These are phyloP conservation scores for Colletotrichum lupini DNA, from an alignment of 2,329 filamentous ascomycete species.

Conservation along the genomic window DNA sequence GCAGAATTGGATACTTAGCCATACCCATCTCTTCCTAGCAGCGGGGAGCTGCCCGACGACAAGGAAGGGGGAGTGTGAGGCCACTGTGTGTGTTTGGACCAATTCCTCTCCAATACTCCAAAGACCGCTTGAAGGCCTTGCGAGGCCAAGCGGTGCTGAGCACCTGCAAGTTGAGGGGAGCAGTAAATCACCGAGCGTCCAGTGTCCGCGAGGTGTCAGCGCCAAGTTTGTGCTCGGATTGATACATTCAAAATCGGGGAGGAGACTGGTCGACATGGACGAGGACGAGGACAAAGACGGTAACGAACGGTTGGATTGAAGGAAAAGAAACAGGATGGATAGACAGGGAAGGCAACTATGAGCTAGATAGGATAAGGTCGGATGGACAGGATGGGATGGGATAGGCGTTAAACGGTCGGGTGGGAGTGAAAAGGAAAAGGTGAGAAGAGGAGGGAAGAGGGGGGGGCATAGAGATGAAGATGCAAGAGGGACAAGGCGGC, in stretches of 20 bases:
- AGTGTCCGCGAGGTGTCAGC: constrained; percentile 5
- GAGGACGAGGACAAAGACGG: background rate
- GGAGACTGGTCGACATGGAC: background rate
- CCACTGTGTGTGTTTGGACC: background rate
- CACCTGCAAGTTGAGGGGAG: background rate
- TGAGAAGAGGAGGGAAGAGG: background rate
- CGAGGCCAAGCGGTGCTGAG: constrained; percentile 10
- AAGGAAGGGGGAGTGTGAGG: background rate
- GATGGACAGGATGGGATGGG: background rate
- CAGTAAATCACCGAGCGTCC: background rate
- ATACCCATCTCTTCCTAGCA: background rate
- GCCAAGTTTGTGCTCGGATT: constrained; percentile 7
- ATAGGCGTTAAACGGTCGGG: constrained; percentile 1
- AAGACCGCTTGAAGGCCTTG: background rate
- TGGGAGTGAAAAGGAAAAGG: background rate
- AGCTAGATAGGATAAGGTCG: background rate
- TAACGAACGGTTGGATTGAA: background rate
- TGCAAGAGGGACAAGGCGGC: constrained; percentile 10
- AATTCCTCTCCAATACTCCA: background rate
- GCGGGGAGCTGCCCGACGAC: constrained; percentile 17
- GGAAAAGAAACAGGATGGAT: background rate
- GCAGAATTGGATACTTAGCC: background rate
- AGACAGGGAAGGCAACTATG: background rate
- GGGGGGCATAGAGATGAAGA: background rate
- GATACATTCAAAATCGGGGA: background rate